Percentiles rank a stretch among this genome's conserved stretches.
Evolutionary conservation across 2,329 filamentous ascomycete genomes (phyloP).

Genomic region (Stagonosporopsis chrysanthemi): DNA sequence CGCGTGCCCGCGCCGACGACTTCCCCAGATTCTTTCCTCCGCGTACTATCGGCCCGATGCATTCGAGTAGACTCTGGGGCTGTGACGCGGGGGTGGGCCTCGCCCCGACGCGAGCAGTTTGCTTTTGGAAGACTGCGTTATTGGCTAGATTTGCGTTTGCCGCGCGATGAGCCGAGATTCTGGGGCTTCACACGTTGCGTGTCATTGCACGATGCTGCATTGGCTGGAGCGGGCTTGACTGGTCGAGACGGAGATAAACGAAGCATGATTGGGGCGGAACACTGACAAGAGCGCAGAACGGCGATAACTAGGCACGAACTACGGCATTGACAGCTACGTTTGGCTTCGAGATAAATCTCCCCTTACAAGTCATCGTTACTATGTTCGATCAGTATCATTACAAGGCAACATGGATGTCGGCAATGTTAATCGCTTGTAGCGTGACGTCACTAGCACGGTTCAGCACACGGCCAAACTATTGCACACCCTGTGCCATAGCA

Average conservation of each 20-base stretch:
- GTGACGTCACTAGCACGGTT: constrained; percentile 8
- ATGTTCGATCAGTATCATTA: background rate
- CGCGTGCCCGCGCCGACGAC: constrained; percentile 4
- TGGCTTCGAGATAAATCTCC: constrained; percentile 4
- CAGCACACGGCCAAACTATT: background rate
- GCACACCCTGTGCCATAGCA: background rate
- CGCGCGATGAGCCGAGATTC: background rate
- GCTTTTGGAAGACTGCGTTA: constrained; percentile 4
- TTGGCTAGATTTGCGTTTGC: background rate
- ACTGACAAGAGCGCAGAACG: background rate
- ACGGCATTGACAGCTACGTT: constrained; percentile 12
- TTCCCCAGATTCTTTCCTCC: constrained; percentile 14
- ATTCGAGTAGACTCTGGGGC: constrained; percentile 12
- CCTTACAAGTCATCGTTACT: background rate
- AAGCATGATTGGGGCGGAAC: constrained; percentile 9
- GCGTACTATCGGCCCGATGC: constrained; percentile 10
- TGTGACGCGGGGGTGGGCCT: constrained; percentile 12
- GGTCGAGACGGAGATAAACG: background rate
- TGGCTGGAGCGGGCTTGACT: constrained; percentile 2
- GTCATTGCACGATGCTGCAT: constrained; percentile 5
- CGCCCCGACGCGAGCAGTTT: background rate
- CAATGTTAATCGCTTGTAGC: background rate
- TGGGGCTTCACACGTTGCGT: background rate
- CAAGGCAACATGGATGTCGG: background rate
- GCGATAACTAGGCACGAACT: background rate